These are phyloP conservation scores for Diaporthe citri DNA, from an alignment of 2,329 filamentous ascomycete genomes.

Conservation along the genomic window DNA sequence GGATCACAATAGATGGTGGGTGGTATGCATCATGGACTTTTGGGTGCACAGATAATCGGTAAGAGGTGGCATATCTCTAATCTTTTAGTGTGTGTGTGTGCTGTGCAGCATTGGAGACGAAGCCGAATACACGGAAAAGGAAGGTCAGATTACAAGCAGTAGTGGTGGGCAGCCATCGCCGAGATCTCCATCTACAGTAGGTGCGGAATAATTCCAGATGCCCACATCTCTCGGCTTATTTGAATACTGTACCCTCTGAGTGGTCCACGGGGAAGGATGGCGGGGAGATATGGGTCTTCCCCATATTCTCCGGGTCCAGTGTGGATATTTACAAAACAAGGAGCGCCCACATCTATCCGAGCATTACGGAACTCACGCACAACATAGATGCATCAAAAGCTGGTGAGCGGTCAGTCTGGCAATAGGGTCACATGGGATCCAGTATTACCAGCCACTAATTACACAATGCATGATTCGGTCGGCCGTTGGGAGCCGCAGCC, in stretches of 20 bases:
- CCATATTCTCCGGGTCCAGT: not conserved
- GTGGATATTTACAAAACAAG: not conserved
- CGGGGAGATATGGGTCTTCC: not conserved
- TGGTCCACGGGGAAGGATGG: not conserved
- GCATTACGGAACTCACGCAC: not conserved
- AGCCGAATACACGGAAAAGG: not conserved
- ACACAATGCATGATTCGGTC: conserved; percentile 9
- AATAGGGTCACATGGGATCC: not conserved
- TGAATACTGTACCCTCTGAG: not conserved
- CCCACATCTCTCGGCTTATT: not conserved
- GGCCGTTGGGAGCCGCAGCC: conserved; percentile 20
- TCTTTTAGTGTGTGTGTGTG: not conserved
- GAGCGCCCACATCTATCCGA: conserved; percentile 22
- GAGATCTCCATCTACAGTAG: not conserved
- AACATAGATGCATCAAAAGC: not conserved
- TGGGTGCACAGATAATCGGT: not conserved
- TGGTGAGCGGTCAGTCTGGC: not conserved
- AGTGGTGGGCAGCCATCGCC: not conserved
- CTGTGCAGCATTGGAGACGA: not conserved
- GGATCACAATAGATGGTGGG: not conserved
- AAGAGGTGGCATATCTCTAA: not conserved
- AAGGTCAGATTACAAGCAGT: conserved; percentile 1
- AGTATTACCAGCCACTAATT: not conserved
- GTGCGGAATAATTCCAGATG: conserved; percentile 19
- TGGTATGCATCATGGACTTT: not conserved